These are phyloP conservation scores for Cucumis melo DNA, from an alignment of 306 rosid genomes.

Conservation along the genomic window DNA sequence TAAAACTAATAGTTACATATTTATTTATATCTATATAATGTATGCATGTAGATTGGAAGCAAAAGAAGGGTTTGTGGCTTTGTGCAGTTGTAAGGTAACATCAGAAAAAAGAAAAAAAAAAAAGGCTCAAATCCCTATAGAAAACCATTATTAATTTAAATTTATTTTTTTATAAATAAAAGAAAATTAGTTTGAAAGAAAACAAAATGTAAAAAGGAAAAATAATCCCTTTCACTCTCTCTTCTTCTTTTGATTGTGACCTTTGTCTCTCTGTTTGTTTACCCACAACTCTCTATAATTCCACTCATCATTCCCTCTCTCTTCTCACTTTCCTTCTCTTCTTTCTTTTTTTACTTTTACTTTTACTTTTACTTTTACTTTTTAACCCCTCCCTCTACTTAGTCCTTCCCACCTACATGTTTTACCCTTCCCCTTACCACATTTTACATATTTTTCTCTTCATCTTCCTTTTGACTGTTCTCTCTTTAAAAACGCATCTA, in stretches of 20 bases:
- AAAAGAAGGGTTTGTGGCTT: not conserved
- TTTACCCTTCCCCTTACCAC: not conserved
- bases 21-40: no score
- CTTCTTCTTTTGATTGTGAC: not conserved
- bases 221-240: not conserved
- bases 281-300: not conserved
- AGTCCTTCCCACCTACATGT: not conserved
- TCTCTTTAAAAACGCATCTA: no score
- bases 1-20: no score
- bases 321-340: no score
- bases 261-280: not conserved
- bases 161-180: no score
- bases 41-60: no score
- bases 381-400: no score
- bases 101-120: not conserved
- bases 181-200: not conserved
- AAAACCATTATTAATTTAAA: not conserved
- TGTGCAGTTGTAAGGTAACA: not conserved
- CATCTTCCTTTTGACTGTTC: not conserved
- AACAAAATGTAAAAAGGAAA: not conserved
- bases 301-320: not conserved
- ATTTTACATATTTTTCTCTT: not conserved
- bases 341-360: not conserved
- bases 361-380: not conserved
- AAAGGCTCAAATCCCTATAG: not conserved